phyloP scores from a whole-genome alignment of 2,329 filamentous ascomycete species.

The Scedosporium minutisporum region DNA sequence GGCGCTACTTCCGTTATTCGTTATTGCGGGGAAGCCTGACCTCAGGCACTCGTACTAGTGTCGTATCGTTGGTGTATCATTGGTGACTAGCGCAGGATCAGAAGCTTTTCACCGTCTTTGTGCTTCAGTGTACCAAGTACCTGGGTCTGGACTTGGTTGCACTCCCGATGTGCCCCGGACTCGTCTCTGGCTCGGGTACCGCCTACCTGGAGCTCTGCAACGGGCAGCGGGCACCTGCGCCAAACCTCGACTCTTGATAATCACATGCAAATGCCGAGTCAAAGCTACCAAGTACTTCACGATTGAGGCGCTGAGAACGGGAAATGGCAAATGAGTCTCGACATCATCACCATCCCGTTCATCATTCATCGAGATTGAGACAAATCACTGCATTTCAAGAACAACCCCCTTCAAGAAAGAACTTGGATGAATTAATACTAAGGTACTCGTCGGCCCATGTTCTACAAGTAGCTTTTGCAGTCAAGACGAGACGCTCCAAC shows the following conservation, averaged over 20 bases:
- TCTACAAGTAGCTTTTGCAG: no score
- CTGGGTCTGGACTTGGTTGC: background rate
- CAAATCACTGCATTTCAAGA: no score
- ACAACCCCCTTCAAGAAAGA: no score
- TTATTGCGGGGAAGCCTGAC: background rate
- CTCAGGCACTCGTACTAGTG: background rate
- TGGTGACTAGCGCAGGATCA: background rate
- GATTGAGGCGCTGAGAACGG: no score
- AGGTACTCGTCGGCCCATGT: no score
- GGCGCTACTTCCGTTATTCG: background rate
- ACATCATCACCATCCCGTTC: no score
- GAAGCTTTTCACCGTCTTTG: no score
- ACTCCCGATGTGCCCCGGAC: background rate
- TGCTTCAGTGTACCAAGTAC: background rate
- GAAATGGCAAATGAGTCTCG: no score
- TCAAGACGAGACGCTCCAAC: no score
- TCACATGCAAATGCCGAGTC: background rate
- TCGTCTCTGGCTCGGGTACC: background rate
- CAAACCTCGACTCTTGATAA: background rate
- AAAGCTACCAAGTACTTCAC: no score
- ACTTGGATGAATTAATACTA: no score
- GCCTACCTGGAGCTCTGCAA: background rate
- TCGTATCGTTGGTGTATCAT: background rate
- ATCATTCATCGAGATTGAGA: no score
- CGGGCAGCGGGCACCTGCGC: background rate